A percentile compares a stretch with the other conserved stretches of the same genome.
phyloP scores from a whole-genome alignment of 768 basidiomycete genomes.

The Roridomyces roridus region DNA sequence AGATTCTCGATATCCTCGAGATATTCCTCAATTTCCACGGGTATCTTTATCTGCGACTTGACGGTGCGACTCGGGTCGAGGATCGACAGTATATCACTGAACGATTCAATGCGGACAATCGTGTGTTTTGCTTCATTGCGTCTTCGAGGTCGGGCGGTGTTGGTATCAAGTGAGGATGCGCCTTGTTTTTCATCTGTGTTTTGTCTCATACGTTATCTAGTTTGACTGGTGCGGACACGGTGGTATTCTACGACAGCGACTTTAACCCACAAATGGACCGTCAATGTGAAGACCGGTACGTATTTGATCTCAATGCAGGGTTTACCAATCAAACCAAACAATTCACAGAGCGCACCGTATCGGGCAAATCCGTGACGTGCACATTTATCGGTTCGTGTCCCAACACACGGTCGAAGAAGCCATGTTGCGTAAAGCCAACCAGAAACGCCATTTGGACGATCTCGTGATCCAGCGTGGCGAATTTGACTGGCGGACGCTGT shows the following conservation, averaged over 20 bases:
- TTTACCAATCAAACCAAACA: slow-evolving; percentile 10
- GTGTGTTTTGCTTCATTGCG: slow-evolving; percentile 89
- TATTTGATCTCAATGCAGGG: neutral
- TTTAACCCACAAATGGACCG: slow-evolving; percentile 98
- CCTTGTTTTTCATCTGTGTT: slow-evolving; percentile 21
- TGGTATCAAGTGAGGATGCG: slow-evolving; percentile 83
- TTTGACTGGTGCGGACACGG: slow-evolving; percentile 89
- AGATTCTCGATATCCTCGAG: slow-evolving; percentile 92
- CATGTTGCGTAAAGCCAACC: slow-evolving; percentile 96
- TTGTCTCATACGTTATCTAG: slow-evolving; percentile 43
- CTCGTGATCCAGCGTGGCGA: slow-evolving; percentile 93
- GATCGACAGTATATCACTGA: slow-evolving; percentile 92
- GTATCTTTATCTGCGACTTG: slow-evolving; percentile 91
- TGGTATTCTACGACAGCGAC: slow-evolving; percentile 97
- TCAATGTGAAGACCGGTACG: slow-evolving; percentile 92
- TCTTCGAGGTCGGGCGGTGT: slow-evolving; percentile 84
- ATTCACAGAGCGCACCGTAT: slow-evolving; percentile 89
- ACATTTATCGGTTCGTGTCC: slow-evolving; percentile 94
- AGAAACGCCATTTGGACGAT: slow-evolving; percentile 90
- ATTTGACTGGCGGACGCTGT: slow-evolving; percentile 91
- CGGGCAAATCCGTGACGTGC: slow-evolving; percentile 94
- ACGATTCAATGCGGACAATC: slow-evolving; percentile 78
- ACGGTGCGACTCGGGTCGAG: slow-evolving; percentile 95
- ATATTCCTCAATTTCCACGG: slow-evolving; percentile 93
- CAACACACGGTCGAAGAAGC: slow-evolving; percentile 94